Evolutionary conservation across 768 basidiomycete species (phyloP).

Genomic region (Amanita pallidorosea): DNA sequence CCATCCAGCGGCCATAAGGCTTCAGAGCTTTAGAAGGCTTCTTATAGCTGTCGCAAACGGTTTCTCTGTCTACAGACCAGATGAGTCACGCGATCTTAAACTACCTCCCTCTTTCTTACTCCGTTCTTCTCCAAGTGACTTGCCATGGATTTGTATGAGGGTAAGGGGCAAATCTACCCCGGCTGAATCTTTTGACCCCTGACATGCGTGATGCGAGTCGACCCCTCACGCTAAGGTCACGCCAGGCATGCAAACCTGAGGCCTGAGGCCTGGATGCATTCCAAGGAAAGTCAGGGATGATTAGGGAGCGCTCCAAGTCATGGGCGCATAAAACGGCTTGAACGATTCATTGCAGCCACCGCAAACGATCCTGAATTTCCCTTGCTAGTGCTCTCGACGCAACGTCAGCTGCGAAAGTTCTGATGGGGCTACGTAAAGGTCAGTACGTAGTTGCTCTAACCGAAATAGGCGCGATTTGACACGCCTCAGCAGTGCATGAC

Average conservation of each 20-base stretch:
- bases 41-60: not conserved
- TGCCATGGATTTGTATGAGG: no score
- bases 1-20: not conserved
- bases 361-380: constrained; percentile 23
- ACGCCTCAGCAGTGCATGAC: constrained; percentile 3
- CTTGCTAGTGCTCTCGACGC: constrained; percentile 30
- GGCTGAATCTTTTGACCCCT: not conserved
- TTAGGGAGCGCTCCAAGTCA: constrained; percentile 17
- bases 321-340: not conserved
- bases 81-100: no score
- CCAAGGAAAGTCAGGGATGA: constrained; percentile 24
- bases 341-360: constrained; percentile 12
- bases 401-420: constrained; percentile 27
- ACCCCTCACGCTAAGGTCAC: not conserved
- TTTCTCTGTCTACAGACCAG: no score
- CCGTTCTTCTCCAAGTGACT: not conserved
- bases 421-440: constrained; percentile 30
- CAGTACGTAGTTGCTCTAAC: not conserved
- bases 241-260: not conserved
- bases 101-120: not conserved
- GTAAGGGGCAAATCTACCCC: no score
- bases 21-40: not conserved
- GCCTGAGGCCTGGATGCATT: constrained; percentile 2
- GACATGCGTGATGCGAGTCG: not conserved
- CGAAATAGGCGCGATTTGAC: not conserved